These are phyloP conservation scores for Neoscytalidium dimidiatum DNA, from an alignment of 2,329 filamentous ascomycete species.

Conservation along the genomic window DNA sequence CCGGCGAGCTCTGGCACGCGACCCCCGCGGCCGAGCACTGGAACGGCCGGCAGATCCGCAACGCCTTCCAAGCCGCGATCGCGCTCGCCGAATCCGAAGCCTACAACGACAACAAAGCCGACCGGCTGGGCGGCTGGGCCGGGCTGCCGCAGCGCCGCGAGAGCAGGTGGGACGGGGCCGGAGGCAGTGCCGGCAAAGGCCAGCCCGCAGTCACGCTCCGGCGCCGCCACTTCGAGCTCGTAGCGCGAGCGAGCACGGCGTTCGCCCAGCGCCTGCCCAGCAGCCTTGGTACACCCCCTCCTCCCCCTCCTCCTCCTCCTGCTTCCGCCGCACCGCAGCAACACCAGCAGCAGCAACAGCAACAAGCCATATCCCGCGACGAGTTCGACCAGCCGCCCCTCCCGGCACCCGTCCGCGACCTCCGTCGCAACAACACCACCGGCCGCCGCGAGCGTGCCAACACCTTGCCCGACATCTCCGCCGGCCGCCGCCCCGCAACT, in stretches of 20 bases:
- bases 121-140: too few species aligned
- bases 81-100: conserved; percentile 23
- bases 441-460: neutral
- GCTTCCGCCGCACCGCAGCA: neutral
- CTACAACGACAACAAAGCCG: neutral
- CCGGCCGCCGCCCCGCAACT: neutral
- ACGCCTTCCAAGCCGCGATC: conserved; percentile 26
- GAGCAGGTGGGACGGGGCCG: neutral
- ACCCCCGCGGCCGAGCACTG: conserved; percentile 9
- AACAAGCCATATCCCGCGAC: too few species aligned
- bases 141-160: neutral
- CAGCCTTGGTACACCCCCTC: neutral
- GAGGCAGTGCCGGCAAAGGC: neutral
- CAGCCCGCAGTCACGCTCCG: neutral
- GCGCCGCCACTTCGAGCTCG: neutral
- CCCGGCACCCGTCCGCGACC: neutral
- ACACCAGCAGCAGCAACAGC: too few species aligned
- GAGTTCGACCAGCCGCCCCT: too few species aligned
- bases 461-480: neutral
- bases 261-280: neutral
- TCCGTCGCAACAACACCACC: neutral
- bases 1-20: neutral
- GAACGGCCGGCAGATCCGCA: conserved; percentile 26
- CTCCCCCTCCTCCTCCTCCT: neutral
- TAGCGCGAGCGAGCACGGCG: neutral